These are phyloP conservation scores for Melaleuca quinquenervia DNA, from an alignment of 345 rosid species.

Conservation along the genomic window DNA sequence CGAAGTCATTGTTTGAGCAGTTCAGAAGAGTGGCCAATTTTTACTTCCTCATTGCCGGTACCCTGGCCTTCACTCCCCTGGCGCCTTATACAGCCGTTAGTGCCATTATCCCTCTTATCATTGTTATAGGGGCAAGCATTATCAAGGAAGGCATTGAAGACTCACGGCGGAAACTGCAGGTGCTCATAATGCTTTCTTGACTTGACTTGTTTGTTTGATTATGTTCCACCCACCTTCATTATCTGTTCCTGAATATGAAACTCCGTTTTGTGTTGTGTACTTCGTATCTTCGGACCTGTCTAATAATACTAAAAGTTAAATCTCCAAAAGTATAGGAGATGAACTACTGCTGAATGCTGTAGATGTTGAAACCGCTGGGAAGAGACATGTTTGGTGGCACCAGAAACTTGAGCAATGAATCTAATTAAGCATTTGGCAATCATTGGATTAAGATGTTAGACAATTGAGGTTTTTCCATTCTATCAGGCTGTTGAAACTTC, in stretches of 20 bases:
- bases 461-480: background rate
- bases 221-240: background rate
- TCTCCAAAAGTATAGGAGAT: background rate
- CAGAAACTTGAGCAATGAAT: background rate
- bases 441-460: background rate
- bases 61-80: slow-evolving; percentile 58
- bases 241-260: background rate
- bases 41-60: slow-evolving; percentile 57
- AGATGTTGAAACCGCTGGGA: background rate
- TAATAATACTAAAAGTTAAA: background rate
- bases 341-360: background rate
- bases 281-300: background rate
- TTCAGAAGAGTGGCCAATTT: slow-evolving; percentile 97
- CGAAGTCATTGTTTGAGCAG: slow-evolving; percentile 93
- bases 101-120: slow-evolving; percentile 61
- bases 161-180: slow-evolving; percentile 72
- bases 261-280: background rate
- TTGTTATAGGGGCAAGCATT: slow-evolving; percentile 73
- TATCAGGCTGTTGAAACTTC: background rate
- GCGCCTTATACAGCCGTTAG: slow-evolving; percentile 73
- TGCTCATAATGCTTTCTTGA: slow-evolving; percentile 4
- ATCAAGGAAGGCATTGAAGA: slow-evolving; percentile 84
- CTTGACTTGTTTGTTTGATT: background rate
- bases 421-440: background rate
- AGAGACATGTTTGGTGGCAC: background rate